A percentile compares a stretch with the other conserved stretches of the same genome.
phyloP scores from a whole-genome alignment of 805 yeast species.

The Wilhelminamyces savonicus region DNA sequence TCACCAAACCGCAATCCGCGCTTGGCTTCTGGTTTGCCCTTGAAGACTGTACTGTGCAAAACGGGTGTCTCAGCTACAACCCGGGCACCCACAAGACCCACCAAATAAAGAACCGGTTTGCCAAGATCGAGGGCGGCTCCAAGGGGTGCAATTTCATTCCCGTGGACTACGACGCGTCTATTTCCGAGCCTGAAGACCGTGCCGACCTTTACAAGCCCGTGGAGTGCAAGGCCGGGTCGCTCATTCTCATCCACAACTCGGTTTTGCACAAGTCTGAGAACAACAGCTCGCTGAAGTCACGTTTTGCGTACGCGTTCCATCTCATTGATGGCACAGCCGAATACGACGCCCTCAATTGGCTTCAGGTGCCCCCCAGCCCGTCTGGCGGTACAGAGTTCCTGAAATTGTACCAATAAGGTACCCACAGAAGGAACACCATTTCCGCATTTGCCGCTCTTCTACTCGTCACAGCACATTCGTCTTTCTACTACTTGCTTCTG shows the following conservation, averaged over 20 bases:
- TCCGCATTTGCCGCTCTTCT: too few relatives aligned
- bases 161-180: slow-evolving; percentile 12
- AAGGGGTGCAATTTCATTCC: slow-evolving; percentile 54
- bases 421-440: too few relatives aligned
- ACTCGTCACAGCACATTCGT: too few relatives aligned
- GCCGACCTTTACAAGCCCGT: slow-evolving; percentile 42
- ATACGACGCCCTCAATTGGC: slow-evolving; percentile 68
- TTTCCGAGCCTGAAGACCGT: slow-evolving; percentile 14
- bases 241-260: slow-evolving; percentile 64
- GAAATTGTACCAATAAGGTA: slow-evolving; percentile 34
- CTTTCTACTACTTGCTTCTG: too few relatives aligned
- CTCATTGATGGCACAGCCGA: slow-evolving; percentile 59
- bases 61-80: slow-evolving; percentile 64
- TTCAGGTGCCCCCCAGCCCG: slow-evolving; percentile 60
- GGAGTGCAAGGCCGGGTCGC: slow-evolving; percentile 65
- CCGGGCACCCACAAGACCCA: slow-evolving; percentile 65
- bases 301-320: slow-evolving; percentile 78
- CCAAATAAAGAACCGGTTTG: slow-evolving; percentile 58
- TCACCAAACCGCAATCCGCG: slow-evolving; percentile 64
- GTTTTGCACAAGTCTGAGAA: slow-evolving; percentile 67
- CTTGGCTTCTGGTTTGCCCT: slow-evolving; percentile 80
- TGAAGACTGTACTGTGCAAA: slow-evolving; percentile 60
- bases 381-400: slow-evolving; percentile 58
- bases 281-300: slow-evolving; percentile 47
- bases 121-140: slow-evolving; percentile 41